phyloP scores from a whole-genome alignment of 2,329 filamentous ascomycete species.

The Didymella keratinophila region DNA sequence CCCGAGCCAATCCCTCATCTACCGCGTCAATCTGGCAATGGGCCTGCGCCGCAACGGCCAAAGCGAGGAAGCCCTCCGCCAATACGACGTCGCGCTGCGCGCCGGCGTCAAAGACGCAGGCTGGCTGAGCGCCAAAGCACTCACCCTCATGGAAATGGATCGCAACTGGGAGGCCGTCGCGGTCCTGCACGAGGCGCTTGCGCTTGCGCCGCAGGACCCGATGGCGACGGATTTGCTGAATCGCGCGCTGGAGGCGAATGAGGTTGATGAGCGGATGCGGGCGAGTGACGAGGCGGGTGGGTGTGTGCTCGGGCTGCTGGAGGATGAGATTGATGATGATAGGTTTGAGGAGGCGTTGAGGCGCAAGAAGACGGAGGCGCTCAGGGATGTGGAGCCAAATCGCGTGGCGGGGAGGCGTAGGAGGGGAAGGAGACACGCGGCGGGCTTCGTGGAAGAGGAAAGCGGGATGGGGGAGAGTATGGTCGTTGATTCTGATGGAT shows the following conservation, averaged over 20 bases:
- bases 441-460: slow-evolving; percentile 55
- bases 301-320: neutral
- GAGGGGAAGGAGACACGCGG: slow-evolving; percentile 55
- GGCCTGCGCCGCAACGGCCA: slow-evolving; percentile 77
- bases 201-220: slow-evolving; percentile 79
- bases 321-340: slow-evolving; percentile 30
- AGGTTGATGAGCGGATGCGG: slow-evolving; percentile 12
- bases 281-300: slow-evolving; percentile 4
- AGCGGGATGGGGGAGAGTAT: slow-evolving; percentile 57
- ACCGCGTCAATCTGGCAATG: slow-evolving; percentile 88
- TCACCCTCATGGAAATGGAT: slow-evolving; percentile 81
- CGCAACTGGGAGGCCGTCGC: slow-evolving; percentile 79
- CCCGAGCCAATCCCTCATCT: slow-evolving; percentile 81
- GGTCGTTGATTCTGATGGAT: slow-evolving; percentile 57
- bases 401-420: slow-evolving; percentile 64
- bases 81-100: slow-evolving; percentile 88
- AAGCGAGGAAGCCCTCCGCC: slow-evolving; percentile 73
- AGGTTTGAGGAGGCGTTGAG: slow-evolving; percentile 63
- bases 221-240: slow-evolving; percentile 80
- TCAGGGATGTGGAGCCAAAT: slow-evolving; percentile 57
- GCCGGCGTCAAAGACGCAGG: slow-evolving; percentile 80
- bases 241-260: slow-evolving; percentile 65
- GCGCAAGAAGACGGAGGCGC: slow-evolving; percentile 57
- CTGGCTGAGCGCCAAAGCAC: slow-evolving; percentile 82
- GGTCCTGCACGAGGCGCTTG: slow-evolving; percentile 83